Evolutionary conservation across 225 moss, liverwort and hornwort species (phyloP).

Genomic region (Rhytidiadelphus loreus): DNA sequence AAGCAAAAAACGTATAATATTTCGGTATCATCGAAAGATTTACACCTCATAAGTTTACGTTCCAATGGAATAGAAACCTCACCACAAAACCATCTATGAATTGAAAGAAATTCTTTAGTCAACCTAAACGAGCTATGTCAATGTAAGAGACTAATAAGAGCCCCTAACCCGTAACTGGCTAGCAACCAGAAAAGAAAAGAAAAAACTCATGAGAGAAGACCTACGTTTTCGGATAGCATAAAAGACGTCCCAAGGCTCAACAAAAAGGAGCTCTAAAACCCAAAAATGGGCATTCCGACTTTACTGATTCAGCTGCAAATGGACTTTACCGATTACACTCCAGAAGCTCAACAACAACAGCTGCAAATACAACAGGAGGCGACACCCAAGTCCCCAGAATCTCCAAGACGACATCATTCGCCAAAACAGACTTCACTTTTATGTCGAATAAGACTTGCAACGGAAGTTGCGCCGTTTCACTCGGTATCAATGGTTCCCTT

Average conservation of each 20-base stretch:
- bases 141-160: not conserved
- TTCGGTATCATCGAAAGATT: not conserved
- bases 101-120: not conserved
- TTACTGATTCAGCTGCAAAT: not conserved
- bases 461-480: not conserved
- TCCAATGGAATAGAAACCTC: not conserved
- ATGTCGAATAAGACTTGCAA: not conserved
- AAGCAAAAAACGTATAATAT: not conserved
- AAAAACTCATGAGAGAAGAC: not conserved
- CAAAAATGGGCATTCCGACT: not conserved
- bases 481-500: constrained; percentile 54
- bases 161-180: not conserved
- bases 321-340: not conserved
- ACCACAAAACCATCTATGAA: not conserved
- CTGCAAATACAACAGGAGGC: not conserved
- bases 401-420: not conserved
- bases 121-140: not conserved
- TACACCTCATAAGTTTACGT: not conserved
- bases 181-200: not conserved
- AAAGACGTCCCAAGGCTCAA: not conserved
- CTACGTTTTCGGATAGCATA: not conserved
- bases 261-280: not conserved
- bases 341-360: not conserved
- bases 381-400: not conserved
- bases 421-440: not conserved